Evolutionary conservation across 106 monocot species (phyloP), one percentile per base, ranked within the genome.

Genomic region (Acorus gramineus): DNA sequence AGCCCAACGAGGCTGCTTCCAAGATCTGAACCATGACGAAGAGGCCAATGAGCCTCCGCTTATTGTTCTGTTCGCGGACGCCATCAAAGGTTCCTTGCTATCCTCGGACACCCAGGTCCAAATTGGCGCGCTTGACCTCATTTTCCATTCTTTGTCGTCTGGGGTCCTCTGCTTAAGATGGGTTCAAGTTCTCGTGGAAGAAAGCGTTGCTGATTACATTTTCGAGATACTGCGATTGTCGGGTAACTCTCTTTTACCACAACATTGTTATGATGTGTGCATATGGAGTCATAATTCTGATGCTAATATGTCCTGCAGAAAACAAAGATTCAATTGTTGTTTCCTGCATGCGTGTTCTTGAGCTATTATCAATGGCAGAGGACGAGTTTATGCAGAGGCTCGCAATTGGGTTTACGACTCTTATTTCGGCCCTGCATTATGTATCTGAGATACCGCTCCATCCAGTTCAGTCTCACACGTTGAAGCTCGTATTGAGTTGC

Each of bases 221-320:
- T 88, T 98, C 63, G 96, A 98, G 80, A 76, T 85, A 70, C 85
- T 98, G 48, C 81, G 91, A 69, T 42, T 81, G 11, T 91, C 91
- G 83, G 96, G 96, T 98, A 81, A 67, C 53, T 14, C 0, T 55
- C n/a, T 5, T 28, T 49, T 49, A 48, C 2, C 42, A 10, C 1
- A 2, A 49, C 47, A 49, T 9, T 50, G 50, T 42, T 5, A 69
- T 28, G 28, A 0, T 28, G 28, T 28, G 28, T 28, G 28, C 28
- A 28, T 28, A 28, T 28, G 28, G 28, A 8, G 8, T 50, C 11
- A 53, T 61, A 6, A n/a, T 61, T 51, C 54, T 7, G 12, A 55
- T 61, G 46, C 46, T 71, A 28, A 53, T 57, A 52, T 51, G 12
- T 42, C 47, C 50, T 81, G 60, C 79, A 98, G 96, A 80, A 66